phyloP scores from a whole-genome alignment of 352 stramenopile genomes.

The Globisporangium heterothallicum region DNA sequence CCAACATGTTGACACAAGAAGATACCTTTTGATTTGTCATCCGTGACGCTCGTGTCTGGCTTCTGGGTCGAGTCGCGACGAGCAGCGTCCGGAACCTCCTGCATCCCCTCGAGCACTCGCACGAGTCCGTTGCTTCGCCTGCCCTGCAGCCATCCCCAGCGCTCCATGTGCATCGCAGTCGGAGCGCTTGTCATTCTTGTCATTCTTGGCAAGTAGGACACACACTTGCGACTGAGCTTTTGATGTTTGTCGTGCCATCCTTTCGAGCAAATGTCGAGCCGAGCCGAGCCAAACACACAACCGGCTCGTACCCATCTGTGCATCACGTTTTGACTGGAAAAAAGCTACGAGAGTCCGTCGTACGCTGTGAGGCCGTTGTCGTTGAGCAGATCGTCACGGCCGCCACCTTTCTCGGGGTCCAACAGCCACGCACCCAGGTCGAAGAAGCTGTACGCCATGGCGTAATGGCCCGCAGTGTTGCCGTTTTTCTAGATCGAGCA shows the following conservation, averaged over 20 bases:
- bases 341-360: conserved; percentile 71
- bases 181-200: neutral
- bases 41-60: neutral
- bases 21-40: too few species aligned
- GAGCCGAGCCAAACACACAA: neutral
- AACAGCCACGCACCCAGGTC: conserved; percentile 90
- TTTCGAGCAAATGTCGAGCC: neutral
- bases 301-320: neutral
- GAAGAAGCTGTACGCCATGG: conserved; percentile 89
- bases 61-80: neutral
- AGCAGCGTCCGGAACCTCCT: conserved; percentile 9
- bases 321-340: too few species aligned
- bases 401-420: conserved; percentile 76
- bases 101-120: conserved; percentile 17
- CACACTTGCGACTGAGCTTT: too few species aligned
- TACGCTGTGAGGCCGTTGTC: conserved; percentile 89
- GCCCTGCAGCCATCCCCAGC: conserved; percentile 21
- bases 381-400: conserved; percentile 86
- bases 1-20: too few species aligned
- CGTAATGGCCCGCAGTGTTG: conserved; percentile 92
- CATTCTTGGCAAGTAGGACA: neutral
- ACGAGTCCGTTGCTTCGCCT: conserved; percentile 26
- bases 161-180: too few species aligned
- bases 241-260: too few species aligned
- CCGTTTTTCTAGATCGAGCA: conserved; percentile 62